A percentile compares a stretch with the other conserved stretches of the same genome.
Evolutionary conservation across 2,329 filamentous ascomycete species (phyloP).

Genomic region (Aureobasidium musti): DNA sequence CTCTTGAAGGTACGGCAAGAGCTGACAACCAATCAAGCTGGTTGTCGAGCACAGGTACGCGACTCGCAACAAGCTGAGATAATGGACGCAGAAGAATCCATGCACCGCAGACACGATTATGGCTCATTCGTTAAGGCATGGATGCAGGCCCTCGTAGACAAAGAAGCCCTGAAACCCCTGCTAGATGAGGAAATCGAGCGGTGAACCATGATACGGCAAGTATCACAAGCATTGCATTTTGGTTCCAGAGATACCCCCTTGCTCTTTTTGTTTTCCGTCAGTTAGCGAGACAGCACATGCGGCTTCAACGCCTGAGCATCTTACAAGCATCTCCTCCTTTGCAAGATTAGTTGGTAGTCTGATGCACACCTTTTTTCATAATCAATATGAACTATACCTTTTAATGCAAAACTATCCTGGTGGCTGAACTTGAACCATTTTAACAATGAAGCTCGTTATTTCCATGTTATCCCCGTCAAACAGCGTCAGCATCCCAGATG

Average conservation of each 20-base stretch:
- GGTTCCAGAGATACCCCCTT: constrained; percentile 19
- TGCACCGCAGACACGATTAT: constrained; percentile 65
- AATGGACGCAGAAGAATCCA: constrained; percentile 56
- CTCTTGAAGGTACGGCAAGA: constrained; percentile 45
- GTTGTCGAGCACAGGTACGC: constrained; percentile 51
- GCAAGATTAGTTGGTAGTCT: neutral
- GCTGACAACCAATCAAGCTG: constrained; percentile 48
- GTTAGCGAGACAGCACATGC: neutral
- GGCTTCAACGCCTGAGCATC: neutral
- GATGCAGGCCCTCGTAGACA: constrained; percentile 65
- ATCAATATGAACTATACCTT: neutral
- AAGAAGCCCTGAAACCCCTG: constrained; percentile 56
- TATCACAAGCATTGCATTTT: constrained; percentile 19
- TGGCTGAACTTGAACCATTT: too few relatives aligned
- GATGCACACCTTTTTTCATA: too few relatives aligned
- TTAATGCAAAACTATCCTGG: too few relatives aligned
- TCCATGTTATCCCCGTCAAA: too few relatives aligned
- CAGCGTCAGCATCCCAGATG: too few relatives aligned
- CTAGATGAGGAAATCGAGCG: constrained; percentile 29
- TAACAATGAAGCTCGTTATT: too few relatives aligned
- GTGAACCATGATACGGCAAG: neutral
- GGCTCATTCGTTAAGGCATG: constrained; percentile 67
- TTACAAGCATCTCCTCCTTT: neutral
- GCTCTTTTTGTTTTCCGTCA: neutral
- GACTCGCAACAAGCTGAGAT: constrained; percentile 52